phyloP scores from a whole-genome alignment of 352 stramenopile species.

The Phytophthora constricta region DNA sequence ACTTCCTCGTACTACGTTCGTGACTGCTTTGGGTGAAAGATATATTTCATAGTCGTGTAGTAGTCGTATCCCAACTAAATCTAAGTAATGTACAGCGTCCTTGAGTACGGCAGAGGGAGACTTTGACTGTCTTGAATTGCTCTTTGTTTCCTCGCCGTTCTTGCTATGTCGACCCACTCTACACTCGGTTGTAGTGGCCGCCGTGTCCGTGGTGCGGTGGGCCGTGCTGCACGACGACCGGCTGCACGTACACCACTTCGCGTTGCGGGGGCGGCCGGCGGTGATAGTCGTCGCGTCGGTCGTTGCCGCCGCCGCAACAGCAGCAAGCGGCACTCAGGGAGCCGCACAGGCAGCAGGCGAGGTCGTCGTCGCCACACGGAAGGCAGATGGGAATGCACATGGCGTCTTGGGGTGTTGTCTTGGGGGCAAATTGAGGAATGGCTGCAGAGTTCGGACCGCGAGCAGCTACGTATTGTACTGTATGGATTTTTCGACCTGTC shows the following conservation, averaged over 20 bases:
- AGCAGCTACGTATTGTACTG: not conserved
- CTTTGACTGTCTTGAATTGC: not conserved
- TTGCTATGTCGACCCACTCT: not conserved
- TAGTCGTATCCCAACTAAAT: not conserved
- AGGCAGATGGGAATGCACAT: constrained; percentile 38
- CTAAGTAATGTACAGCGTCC: constrained; percentile 1
- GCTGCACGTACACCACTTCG: constrained; percentile 46
- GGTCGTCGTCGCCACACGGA: constrained; percentile 37
- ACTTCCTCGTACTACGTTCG: too few species aligned
- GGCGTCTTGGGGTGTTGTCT: constrained; percentile 3
- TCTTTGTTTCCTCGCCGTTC: not conserved
- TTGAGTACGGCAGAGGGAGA: not conserved
- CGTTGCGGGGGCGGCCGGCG: constrained; percentile 20
- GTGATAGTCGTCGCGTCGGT: constrained; percentile 15
- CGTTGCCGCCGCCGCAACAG: constrained; percentile 29
- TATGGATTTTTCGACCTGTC: constrained; percentile 26
- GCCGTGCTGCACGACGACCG: constrained; percentile 37
- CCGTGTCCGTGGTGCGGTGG: constrained; percentile 26
- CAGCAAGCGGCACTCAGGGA: constrained; percentile 39
- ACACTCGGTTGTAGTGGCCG: constrained; percentile 40
- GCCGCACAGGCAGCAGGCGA: constrained; percentile 40
- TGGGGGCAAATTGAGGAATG: constrained; percentile 17
- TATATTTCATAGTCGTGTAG: not conserved
- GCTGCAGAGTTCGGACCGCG: not conserved
- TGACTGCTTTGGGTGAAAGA: not conserved